A percentile compares a stretch with the other conserved stretches of the same genome.
phyloP scores from a whole-genome alignment of 2,329 filamentous ascomycete genomes.

The Venturia effusa region DNA sequence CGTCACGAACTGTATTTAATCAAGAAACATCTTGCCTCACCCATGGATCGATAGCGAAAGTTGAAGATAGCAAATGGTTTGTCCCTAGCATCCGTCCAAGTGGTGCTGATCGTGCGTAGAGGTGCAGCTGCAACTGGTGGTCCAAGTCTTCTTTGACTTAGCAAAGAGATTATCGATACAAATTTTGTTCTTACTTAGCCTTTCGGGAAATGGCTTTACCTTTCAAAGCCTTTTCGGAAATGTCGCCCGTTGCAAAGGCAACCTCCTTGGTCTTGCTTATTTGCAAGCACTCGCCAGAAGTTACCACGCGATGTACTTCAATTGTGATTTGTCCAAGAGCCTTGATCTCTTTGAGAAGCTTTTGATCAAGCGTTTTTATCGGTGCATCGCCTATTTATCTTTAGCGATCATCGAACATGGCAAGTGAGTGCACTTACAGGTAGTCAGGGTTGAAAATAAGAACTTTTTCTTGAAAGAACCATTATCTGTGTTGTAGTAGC shows the following conservation, averaged over 20 bases:
- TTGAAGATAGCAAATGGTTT: slow-evolving; percentile 5
- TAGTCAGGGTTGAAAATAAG: background rate
- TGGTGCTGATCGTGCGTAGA: background rate
- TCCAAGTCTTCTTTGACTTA: background rate
- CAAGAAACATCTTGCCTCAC: background rate
- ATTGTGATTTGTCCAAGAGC: background rate
- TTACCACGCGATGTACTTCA: background rate
- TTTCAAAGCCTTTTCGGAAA: slow-evolving; percentile 8
- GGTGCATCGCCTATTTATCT: background rate
- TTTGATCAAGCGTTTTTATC: background rate
- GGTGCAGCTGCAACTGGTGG: background rate
- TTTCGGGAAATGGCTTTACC: background rate
- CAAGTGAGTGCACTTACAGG: background rate
- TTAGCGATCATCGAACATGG: background rate
- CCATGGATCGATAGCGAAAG: slow-evolving; percentile 7
- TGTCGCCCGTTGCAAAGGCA: background rate
- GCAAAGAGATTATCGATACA: background rate
- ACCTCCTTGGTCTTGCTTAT: background rate
- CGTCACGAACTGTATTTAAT: background rate
- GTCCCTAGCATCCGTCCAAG: background rate
- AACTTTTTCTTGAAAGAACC: background rate
- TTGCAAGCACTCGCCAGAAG: background rate
- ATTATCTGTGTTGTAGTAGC: background rate
- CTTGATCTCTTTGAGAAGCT: background rate
- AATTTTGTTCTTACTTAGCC: background rate